Base-by-base conservation (phyloP, 176 grass and related monocot genomes). In the Tillandsia fasciculata region DNA sequence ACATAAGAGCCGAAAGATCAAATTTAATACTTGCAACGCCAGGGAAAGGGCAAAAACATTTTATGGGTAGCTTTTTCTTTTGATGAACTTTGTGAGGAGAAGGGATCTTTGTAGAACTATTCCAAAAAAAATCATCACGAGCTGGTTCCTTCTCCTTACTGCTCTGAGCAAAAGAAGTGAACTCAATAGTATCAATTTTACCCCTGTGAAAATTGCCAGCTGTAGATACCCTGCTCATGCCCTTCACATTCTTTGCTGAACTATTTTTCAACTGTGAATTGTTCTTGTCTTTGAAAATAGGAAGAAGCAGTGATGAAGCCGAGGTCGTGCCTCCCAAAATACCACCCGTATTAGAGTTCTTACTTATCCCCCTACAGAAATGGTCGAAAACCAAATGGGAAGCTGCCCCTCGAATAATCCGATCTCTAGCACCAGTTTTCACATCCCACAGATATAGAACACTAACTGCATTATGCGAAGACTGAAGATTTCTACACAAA, bases 261-360 rank as follows among this genome's bases (percentile, higher is more conserved):
- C 51, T 61, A 68, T 42, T 42, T 42, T 42, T 42, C 33, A 29
- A 76, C 26, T 75, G 71, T 68, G 68, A 72, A 58, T 57, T 47
- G 76, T 23, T 78, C 29, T 63, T 76, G 52, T 86, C 83, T 80
- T 91, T 87, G 56, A 88, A 79, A 84, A 86, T 65, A 71, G 88
- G 86, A 72, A 87, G 77, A 53, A 87, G 85, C 68, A 96, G 64
- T 20, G 88, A 91, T 61, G 92, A 91, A 77, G 80, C 88, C 52
- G 92, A 96, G 59, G 92, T 96, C 73, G 88, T 89, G 63, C 92
- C 92, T 70, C 92, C 92, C 76, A 91, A 91, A 72, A 91, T 86
- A 68, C 85, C 76, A 23, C 92, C 88, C 65, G 85, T 88, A 76
- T 89, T 79, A 58, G 85, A 75, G 79, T 96, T 96, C 74, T 91